Conservation (phyloP, 768 basidiomycete species). For the Lepiota venenata region DNA sequence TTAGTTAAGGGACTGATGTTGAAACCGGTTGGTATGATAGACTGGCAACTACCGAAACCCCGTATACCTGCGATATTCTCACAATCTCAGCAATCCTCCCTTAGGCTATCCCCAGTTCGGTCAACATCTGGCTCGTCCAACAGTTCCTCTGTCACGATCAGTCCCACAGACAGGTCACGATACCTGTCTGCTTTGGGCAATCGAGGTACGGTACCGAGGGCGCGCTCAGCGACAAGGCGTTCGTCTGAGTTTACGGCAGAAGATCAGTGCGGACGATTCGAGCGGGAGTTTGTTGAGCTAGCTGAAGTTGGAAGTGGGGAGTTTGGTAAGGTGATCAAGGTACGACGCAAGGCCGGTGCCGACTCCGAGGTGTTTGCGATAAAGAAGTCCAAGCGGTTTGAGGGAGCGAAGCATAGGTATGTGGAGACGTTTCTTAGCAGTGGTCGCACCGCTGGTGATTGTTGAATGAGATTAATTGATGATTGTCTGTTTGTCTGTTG, state of each 20-base stretch:
- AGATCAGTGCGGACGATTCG: constrained; percentile 64
- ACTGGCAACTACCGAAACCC: constrained; percentile 53
- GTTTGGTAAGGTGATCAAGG: constrained; percentile 92
- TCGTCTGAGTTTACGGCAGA: constrained; percentile 40
- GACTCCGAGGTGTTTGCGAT: constrained; percentile 69
- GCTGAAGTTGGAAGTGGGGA: constrained; percentile 87
- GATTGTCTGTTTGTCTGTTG: constrained; percentile 15
- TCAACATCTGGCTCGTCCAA: constrained; percentile 60
- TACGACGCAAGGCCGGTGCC: constrained; percentile 58
- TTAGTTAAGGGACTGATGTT: constrained; percentile 4
- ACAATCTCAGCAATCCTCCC: constrained; percentile 2
- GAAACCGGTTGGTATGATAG: constrained; percentile 27
- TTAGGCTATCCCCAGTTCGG: constrained; percentile 26
- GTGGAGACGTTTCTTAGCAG: constrained; percentile 15
- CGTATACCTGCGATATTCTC: constrained; percentile 37
- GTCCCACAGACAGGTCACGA: constrained; percentile 37
- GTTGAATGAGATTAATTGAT: constrained; percentile 4
- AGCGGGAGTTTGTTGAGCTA: constrained; percentile 75
- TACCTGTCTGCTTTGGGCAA: constrained; percentile 20
- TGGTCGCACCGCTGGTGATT: constrained; percentile 11
- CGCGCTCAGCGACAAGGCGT: constrained; percentile 23
- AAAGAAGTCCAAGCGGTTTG: constrained; percentile 92
- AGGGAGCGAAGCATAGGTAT: constrained; percentile 87
- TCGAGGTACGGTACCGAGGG: constrained; percentile 21
- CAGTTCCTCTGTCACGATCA: constrained; percentile 42